Percentiles rank a stretch among this genome's conserved stretches.
Evolutionary conservation across 148 eudicot species (phyloP).

Genomic region (Vaccinium corymbosum): DNA sequence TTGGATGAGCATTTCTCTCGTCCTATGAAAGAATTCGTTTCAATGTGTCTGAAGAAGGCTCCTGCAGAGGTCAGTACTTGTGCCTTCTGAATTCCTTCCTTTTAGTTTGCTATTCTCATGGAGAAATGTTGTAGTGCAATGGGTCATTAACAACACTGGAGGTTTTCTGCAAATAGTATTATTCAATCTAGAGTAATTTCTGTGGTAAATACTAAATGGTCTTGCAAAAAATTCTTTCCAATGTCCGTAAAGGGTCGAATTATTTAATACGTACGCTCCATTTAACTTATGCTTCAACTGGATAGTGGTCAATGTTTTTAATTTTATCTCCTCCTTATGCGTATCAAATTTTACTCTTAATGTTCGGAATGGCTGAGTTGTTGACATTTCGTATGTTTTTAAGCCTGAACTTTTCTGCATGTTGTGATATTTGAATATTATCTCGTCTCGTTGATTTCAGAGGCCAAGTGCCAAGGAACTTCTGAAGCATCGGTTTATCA

Average conservation of each 20-base stretch:
- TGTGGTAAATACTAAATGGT: background rate
- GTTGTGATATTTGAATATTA: background rate
- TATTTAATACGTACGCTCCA: background rate
- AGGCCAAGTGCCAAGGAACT: slow-evolving; percentile 96
- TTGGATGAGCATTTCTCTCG: slow-evolving; percentile 96
- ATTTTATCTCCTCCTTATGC: background rate
- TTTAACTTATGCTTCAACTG: slow-evolving; percentile 7
- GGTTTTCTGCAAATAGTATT: background rate
- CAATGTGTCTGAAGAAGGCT: slow-evolving; percentile 73
- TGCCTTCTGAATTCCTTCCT: slow-evolving; percentile 6
- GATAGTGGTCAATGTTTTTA: background rate
- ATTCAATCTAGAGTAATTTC: background rate
- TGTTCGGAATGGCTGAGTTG: background rate
- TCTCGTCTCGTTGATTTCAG: slow-evolving; percentile 40
- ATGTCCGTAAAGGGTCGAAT: background rate
- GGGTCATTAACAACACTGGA: background rate
- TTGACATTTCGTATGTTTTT: background rate
- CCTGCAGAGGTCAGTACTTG: slow-evolving; percentile 69
- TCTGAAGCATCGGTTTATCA: slow-evolving; percentile 79
- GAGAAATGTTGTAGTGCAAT: background rate
- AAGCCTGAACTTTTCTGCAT: slow-evolving; percentile 11
- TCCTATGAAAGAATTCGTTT: slow-evolving; percentile 86
- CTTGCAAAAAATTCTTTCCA: background rate
- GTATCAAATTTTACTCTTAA: background rate
- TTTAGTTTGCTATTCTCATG: background rate